Percentiles rank a stretch among this genome's conserved stretches.
These are phyloP conservation scores for Tanacetum coccineum DNA, from an alignment of 129 eudicot genomes.

Conservation along the genomic window DNA sequence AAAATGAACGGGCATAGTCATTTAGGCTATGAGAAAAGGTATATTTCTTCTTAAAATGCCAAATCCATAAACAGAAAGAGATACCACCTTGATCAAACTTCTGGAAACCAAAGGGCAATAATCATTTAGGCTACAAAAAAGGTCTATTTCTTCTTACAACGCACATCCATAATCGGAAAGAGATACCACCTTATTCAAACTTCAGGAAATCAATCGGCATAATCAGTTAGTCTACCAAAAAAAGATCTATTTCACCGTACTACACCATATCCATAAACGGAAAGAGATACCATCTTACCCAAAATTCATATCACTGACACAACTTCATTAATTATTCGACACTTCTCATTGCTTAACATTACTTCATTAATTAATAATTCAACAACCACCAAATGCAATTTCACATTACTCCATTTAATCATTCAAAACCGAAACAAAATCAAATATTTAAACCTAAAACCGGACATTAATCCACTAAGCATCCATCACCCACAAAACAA, in stretches of 20 bases:
- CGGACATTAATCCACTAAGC: conserved; percentile 17
- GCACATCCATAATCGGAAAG: not conserved
- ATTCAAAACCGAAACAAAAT: too few relatives aligned
- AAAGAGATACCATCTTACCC: conserved; percentile 12
- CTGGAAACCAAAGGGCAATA: not conserved
- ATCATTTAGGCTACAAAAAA: not conserved
- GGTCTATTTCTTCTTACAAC: conserved; percentile 1
- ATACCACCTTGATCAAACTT: conserved; percentile 1
- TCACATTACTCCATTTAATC: not conserved
- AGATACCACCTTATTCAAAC: too few relatives aligned
- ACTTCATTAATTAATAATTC: not conserved
- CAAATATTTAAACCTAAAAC: conserved; percentile 10
- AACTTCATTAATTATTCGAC: conserved; percentile 14
- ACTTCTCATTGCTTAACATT: conserved; percentile 5
- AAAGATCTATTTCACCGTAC: too few relatives aligned
- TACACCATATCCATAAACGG: not conserved
- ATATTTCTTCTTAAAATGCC: too few relatives aligned
- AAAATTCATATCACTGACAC: not conserved
- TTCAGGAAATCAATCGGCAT: too few relatives aligned
- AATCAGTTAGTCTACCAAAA: too few relatives aligned
- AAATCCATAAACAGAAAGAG: conserved; percentile 4
- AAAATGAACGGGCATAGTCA: too few relatives aligned
- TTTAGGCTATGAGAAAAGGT: too few relatives aligned
- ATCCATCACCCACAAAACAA: conserved; percentile 1
- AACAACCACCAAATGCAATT: not conserved